Evolutionary conservation across 202 grass and related monocot genomes (phyloP), one percentile per base, ranked within the genome.

Genomic region (Dendrocalamus latiflorus): DNA sequence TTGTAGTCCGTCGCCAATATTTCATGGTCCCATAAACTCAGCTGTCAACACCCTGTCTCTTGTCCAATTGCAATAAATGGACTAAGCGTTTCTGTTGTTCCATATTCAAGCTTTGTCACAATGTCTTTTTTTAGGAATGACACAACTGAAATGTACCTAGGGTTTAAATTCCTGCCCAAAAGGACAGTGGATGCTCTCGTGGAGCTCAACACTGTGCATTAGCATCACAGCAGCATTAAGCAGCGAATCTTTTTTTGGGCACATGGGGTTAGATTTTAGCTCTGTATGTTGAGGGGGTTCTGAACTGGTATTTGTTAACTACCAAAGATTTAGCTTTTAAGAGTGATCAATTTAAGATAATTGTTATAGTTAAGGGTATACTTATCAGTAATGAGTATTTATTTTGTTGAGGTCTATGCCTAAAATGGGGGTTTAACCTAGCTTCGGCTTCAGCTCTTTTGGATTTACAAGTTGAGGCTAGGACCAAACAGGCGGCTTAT

Each of bases 361-460:
- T 20, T 75, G 26, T 37, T 42, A n/a, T 65, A 18, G 22, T 73
- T 41, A 44, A 55, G 36, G 30, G 5, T 16, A 28, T 44, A 44
- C 21, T 73, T 55, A 55, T 25, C 34, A 16, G 17, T 48, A 64
- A 9, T 15, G 25, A n/a, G 18, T 55, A 43, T 16, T 51, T 75
- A n/a, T n/a, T n/a, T n/a, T 75, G n/a, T 55, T 73, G 14, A 65
- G 37, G 14, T 84, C 37, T 62, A 76, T 68, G 25, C 49, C 26
- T 68, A 47, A 83, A 28, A 66, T 37, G n/a, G n/a, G 48, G 48
- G 11, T 64, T 54, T 74, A 44, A 83, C 21, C 47, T 65, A 65
- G 58, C 70, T 45, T 72, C 1, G 0, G 4, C 26, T 17, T 74
- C 33, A 74, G 34, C 45, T 74, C 36, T 10, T 55, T 42, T 65